phyloP scores from a whole-genome alignment of 2,329 filamentous ascomycete species.

The Zymoseptoria pseudotritici region DNA sequence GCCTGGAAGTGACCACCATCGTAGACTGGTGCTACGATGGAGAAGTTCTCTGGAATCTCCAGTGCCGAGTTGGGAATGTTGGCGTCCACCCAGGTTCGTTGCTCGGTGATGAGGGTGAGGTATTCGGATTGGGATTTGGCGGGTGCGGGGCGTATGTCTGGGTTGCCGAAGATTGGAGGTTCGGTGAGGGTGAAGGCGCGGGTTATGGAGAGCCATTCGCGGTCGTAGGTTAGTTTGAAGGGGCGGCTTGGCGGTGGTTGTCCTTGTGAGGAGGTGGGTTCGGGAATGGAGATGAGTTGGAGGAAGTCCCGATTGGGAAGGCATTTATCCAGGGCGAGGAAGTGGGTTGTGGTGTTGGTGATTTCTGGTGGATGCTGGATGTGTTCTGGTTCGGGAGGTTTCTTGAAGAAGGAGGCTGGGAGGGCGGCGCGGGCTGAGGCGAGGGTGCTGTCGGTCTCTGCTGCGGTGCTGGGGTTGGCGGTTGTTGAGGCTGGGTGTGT shows the following conservation, averaged over 20 bases:
- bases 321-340: conserved; percentile 89
- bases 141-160: conserved; percentile 43
- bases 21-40: conserved; percentile 65
- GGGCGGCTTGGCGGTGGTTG: conserved; percentile 36
- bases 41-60: conserved; percentile 70
- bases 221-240: conserved; percentile 69
- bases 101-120: conserved; percentile 55
- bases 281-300: conserved; percentile 61
- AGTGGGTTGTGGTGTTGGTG: conserved; percentile 69
- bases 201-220: conserved; percentile 91
- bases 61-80: conserved; percentile 52
- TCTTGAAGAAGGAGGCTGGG: conserved; percentile 68
- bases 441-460: conserved; percentile 1
- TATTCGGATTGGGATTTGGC: conserved; percentile 47
- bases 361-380: conserved; percentile 65
- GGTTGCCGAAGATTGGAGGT: conserved; percentile 55
- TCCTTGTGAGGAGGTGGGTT: conserved; percentile 31
- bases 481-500: conserved; percentile 1
- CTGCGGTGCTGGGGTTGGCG: neutral
- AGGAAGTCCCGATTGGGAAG: conserved; percentile 72
- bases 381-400: conserved; percentile 33
- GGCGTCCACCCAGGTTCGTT: conserved; percentile 72
- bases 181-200: conserved; percentile 63
- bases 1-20: conserved; percentile 31
- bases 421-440: conserved; percentile 54